Conservation (phyloP, 768 basidiomycete genomes). For the Pleurotus tuoliensis region DNA sequence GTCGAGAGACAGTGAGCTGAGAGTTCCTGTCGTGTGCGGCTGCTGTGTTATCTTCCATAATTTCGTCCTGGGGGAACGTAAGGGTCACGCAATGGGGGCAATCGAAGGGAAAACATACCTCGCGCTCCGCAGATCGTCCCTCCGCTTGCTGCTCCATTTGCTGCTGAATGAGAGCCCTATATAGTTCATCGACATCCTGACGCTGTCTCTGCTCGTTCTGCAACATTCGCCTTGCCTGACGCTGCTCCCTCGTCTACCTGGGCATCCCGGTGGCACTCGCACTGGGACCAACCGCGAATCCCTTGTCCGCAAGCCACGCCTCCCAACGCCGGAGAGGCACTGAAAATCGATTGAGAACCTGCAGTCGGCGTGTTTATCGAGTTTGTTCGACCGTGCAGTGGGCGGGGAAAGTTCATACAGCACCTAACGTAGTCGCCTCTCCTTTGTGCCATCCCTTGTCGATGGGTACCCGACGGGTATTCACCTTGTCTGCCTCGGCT, state of each 20-base stretch:
- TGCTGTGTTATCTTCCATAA: conserved; percentile 22
- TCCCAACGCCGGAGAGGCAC: conserved; percentile 30
- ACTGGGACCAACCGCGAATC: conserved; percentile 81
- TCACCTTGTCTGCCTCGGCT: too few species aligned
- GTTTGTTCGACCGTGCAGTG: too few species aligned
- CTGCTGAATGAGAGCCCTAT: conserved; percentile 54
- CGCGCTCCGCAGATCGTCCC: not conserved
- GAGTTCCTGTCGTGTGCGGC: conserved; percentile 14
- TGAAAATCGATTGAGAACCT: too few species aligned
- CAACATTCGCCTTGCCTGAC: conserved; percentile 57
- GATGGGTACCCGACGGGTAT: too few species aligned
- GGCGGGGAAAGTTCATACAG: too few species aligned
- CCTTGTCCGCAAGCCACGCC: conserved; percentile 86
- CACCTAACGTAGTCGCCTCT: too few species aligned
- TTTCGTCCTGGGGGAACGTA: conserved; percentile 12
- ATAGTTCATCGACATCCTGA: conserved; percentile 56
- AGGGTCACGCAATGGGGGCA: not conserved
- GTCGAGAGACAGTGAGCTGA: conserved; percentile 16
- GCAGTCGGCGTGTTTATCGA: too few species aligned
- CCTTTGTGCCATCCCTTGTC: too few species aligned
- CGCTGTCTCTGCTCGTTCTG: conserved; percentile 47
- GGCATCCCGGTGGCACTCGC: conserved; percentile 71
- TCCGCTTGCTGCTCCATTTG: conserved; percentile 20
- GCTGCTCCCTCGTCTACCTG: conserved; percentile 71
- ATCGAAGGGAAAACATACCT: conserved; percentile 12